Evolutionary conservation across 2,329 filamentous ascomycete species (phyloP).

Genomic region (Diaporthe eres): DNA sequence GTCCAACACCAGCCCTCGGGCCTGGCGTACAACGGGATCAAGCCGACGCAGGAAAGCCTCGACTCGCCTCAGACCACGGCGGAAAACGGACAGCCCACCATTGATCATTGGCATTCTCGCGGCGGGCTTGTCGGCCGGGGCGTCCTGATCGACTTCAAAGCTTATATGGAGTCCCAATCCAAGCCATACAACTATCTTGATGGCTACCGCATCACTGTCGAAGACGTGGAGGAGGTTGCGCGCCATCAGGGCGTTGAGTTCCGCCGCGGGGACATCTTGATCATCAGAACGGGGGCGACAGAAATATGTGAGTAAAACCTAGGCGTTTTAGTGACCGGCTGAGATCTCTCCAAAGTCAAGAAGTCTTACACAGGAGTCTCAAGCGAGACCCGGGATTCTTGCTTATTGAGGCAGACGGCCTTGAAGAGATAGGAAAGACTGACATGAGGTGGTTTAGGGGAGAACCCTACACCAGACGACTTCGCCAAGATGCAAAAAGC

Average conservation of each 20-base stretch:
- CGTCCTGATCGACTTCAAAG: conserved; percentile 61
- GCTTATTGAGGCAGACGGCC: neutral
- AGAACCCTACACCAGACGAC: conserved; percentile 57
- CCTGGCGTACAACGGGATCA: conserved; percentile 64
- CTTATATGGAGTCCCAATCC: conserved; percentile 20
- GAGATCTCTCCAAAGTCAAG: neutral
- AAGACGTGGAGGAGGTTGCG: conserved; percentile 52
- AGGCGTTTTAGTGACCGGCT: conserved; percentile 40
- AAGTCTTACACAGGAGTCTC: no score
- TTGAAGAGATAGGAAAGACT: neutral
- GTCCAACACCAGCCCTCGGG: conserved; percentile 60
- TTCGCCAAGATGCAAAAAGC: conserved; percentile 50
- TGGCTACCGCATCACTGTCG: conserved; percentile 41
- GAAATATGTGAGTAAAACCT: conserved; percentile 42
- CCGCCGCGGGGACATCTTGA: conserved; percentile 55
- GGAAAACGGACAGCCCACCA: conserved; percentile 54
- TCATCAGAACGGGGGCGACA: conserved; percentile 55
- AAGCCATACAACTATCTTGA: conserved; percentile 34
- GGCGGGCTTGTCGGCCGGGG: conserved; percentile 60
- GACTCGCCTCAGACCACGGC: conserved; percentile 46
- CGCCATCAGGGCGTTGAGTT: conserved; percentile 52
- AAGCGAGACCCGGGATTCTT: neutral
- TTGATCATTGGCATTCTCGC: conserved; percentile 49
- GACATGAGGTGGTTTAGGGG: conserved; percentile 36
- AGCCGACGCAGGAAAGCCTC: conserved; percentile 54